Conservation (phyloP, 352 stramenopile genomes). For the Phytophthora idaei region DNA sequence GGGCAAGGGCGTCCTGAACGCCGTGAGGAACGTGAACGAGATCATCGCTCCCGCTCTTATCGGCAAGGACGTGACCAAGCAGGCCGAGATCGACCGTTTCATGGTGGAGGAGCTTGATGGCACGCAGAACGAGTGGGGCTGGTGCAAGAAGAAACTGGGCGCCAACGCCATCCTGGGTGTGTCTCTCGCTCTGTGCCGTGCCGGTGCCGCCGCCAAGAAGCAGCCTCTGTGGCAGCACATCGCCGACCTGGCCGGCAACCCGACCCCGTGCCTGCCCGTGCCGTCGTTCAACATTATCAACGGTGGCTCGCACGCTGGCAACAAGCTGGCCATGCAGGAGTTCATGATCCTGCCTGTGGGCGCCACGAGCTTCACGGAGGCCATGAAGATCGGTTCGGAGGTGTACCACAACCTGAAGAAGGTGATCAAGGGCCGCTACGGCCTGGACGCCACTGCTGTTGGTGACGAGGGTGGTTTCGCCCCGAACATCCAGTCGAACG, state of each 20-base stretch:
- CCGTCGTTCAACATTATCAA: slow-evolving; percentile 99
- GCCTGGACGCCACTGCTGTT: slow-evolving; percentile 98
- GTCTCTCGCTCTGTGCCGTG: slow-evolving; percentile 97
- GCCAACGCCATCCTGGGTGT: slow-evolving; percentile 99
- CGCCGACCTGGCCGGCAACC: slow-evolving; percentile 97
- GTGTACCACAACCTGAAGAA: slow-evolving; percentile 99
- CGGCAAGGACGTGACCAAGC: slow-evolving; percentile 96
- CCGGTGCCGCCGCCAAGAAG: slow-evolving; percentile 94
- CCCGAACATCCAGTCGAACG: slow-evolving; percentile 96
- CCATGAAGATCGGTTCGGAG: slow-evolving; percentile 98
- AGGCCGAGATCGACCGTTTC: slow-evolving; percentile 94
- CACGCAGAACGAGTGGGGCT: slow-evolving; percentile 96
- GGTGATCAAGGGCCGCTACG: slow-evolving; percentile 99
- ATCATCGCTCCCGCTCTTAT: slow-evolving; percentile 95
- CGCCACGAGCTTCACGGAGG: slow-evolving; percentile 90
- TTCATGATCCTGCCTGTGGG: slow-evolving; percentile 98
- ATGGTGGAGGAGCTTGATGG: slow-evolving; percentile 98
- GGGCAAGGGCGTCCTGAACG: slow-evolving; percentile 97
- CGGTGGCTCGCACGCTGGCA: slow-evolving; percentile 97
- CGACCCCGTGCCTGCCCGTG: slow-evolving; percentile 93
- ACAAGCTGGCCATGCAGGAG: slow-evolving; percentile 99
- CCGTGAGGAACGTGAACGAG: slow-evolving; percentile 98
- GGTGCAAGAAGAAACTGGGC: slow-evolving; percentile 97
- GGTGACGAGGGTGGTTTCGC: slow-evolving; percentile 99
- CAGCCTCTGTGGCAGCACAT: slow-evolving; percentile 98